A percentile compares a stretch with the other conserved stretches of the same genome.
These are phyloP conservation scores for Penicillium rolfsii DNA, from an alignment of 2,329 filamentous ascomycete genomes.

Conservation along the genomic window DNA sequence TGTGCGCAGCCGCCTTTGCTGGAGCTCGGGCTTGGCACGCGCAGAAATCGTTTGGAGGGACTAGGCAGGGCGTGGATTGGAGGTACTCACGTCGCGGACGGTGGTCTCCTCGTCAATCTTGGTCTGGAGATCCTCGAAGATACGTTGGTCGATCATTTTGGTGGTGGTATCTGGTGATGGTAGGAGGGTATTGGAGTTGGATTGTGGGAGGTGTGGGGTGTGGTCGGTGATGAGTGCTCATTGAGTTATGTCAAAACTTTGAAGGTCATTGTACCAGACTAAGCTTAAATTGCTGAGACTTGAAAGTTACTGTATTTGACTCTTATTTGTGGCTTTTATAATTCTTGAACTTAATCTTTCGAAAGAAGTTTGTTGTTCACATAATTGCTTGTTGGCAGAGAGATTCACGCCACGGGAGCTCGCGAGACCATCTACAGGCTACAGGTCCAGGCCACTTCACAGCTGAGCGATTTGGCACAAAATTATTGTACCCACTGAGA, in stretches of 20 bases:
- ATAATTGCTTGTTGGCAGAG: not conserved
- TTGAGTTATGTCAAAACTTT: conserved; percentile 24
- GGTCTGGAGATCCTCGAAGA: conserved; percentile 84
- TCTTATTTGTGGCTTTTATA: not conserved
- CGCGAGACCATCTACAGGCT: not conserved
- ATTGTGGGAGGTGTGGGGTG: conserved; percentile 22
- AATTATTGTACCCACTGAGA: not conserved
- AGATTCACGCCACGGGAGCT: not conserved
- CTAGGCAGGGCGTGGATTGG: conserved; percentile 16
- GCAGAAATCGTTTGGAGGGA: conserved; percentile 19
- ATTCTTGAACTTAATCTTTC: not conserved
- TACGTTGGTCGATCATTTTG: conserved; percentile 73
- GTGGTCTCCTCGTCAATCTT: conserved; percentile 86
- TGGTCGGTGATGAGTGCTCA: conserved; percentile 13
- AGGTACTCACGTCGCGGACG: conserved; percentile 68
- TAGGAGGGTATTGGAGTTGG: conserved; percentile 5
- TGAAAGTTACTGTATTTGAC: not conserved
- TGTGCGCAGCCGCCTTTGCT: conserved; percentile 12
- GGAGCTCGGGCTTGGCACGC: conserved; percentile 27
- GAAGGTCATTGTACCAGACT: not conserved
- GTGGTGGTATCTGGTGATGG: conserved; percentile 9
- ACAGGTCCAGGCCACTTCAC: not conserved
- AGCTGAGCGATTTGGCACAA: not conserved
- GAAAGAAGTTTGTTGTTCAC: not conserved
- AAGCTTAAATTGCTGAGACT: not conserved